Conservation (phyloP, 2,329 filamentous ascomycete species). For the Aureobasidium vineae region DNA sequence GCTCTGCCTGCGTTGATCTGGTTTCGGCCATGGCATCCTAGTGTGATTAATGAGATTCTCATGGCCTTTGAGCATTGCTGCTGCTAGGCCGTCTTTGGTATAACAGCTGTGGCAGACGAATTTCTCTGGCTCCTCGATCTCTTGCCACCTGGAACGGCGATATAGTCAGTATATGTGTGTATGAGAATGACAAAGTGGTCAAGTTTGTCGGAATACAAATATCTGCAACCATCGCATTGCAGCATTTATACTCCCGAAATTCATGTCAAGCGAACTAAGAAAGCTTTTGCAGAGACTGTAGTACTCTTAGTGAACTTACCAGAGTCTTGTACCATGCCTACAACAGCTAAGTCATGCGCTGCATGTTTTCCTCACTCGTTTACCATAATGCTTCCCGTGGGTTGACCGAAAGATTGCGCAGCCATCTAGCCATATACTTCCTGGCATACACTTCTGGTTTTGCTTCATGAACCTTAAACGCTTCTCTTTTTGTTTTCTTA, state of each 20-base stretch:
- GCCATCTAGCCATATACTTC: background rate
- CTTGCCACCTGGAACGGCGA: background rate
- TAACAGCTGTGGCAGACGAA: background rate
- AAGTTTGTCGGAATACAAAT: too few relatives aligned
- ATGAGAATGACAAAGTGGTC: too few relatives aligned
- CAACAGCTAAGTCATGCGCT: background rate
- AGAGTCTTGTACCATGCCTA: background rate
- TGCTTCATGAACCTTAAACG: too few relatives aligned
- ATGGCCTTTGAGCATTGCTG: background rate
- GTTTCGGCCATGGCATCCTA: background rate
- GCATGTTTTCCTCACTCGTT: background rate
- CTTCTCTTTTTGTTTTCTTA: too few relatives aligned
- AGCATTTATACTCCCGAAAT: background rate
- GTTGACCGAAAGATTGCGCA: background rate
- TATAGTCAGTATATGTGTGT: too few relatives aligned
- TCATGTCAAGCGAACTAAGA: background rate
- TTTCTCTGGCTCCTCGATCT: background rate
- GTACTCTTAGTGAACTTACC: background rate
- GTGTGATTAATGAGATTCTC: background rate
- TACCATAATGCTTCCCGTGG: background rate
- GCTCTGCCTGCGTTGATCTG: background rate
- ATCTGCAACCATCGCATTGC: background rate
- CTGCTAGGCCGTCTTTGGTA: background rate
- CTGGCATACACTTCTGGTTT: too few relatives aligned
- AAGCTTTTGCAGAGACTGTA: background rate